Evolutionary conservation across 805 yeast genomes (phyloP), one percentile per base, ranked within the genome.

Genomic region (Metschnikowia koreensis): DNA sequence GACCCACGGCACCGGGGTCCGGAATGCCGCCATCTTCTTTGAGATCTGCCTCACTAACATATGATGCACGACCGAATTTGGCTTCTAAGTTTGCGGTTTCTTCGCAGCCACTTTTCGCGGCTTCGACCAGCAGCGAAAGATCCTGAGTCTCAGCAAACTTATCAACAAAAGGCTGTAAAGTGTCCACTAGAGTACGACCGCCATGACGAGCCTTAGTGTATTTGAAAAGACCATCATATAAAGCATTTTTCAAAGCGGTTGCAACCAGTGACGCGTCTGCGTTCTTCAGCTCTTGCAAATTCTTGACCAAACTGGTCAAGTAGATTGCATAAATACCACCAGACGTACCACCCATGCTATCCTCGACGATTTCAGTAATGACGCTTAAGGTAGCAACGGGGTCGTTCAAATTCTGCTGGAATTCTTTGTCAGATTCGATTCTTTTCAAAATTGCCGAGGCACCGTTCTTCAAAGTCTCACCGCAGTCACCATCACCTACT

Each of bases 401-500:
- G 56, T 81, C 86, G 15, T 61, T 44, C 38, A 77, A 58, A 8
- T 53, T 47, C 40, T 61, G 51, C 29, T 50, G 48, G 44, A 68
- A 66, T n/a, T 67, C 68, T 8, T 67, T 59, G 28, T 67, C 66
- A 16, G 62, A 47, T 9, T 75, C 71, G 44, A 89, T 69, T 17
- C 82, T 81, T 10, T 76, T 71, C 41, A 82, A 67, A 41, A 92
- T 80, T 1, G 88, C 91, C 50, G 84, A 77, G 29, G 91, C 94
- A 38, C 97, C 98, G 26, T 82, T 79, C 12, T 84, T 89, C 54
- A 92, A 72, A 0, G 97, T 92, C 61, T 89, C 94, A 39, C 98
- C 98, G 70, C 97, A 92, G 66, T 92, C 98, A 60, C 98, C 98
- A 67, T 92, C 98, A 52, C 98, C 98, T 1, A 93, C 97, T 58